phyloP scores from a whole-genome alignment of 176 grass and related monocot genomes.

The Carex pumila region DNA sequence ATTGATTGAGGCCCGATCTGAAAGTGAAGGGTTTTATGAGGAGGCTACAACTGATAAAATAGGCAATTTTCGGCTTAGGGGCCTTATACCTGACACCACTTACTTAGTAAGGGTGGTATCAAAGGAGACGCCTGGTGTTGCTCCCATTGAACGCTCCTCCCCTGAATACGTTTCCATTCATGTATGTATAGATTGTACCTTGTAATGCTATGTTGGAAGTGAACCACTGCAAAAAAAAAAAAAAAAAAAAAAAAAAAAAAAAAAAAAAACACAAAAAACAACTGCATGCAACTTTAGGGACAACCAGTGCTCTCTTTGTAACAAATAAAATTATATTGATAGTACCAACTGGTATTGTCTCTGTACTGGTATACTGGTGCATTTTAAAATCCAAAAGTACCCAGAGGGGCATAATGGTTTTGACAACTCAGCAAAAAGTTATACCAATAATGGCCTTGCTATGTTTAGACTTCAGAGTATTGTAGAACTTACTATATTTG shows the following conservation, averaged over 20 bases:
- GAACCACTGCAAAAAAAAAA: neutral
- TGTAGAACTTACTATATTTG: neutral
- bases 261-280: neutral
- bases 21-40: constrained; percentile 89
- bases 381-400: neutral
- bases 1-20: constrained; percentile 85
- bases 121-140: constrained; percentile 45
- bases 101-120: constrained; percentile 74
- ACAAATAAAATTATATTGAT: neutral
- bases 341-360: neutral
- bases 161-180: constrained; percentile 51
- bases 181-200: constrained; percentile 43
- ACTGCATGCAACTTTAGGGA: neutral
- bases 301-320: neutral
- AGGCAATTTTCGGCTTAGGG: constrained; percentile 83
- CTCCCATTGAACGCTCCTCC: constrained; percentile 75
- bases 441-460: neutral
- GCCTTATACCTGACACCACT: constrained; percentile 75
- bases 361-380: neutral
- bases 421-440: neutral
- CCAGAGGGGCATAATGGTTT: neutral
- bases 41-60: constrained; percentile 76
- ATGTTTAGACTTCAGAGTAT: neutral
- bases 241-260: neutral
- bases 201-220: neutral